phyloP scores from a whole-genome alignment of 108 stramenopile genomes.

The Ochromonas danica region DNA sequence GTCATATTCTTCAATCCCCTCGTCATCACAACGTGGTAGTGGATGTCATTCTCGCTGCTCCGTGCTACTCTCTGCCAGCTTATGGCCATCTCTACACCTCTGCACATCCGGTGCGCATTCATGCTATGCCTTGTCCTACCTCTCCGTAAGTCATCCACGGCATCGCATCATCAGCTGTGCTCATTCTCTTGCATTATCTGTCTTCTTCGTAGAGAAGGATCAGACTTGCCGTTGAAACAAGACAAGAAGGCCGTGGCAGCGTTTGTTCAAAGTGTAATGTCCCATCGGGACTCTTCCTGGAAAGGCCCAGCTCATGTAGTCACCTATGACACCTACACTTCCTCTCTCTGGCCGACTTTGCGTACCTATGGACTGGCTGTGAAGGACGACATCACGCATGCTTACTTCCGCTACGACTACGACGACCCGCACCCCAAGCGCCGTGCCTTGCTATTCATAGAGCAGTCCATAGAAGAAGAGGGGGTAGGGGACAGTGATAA shows the following conservation, averaged over 20 bases:
- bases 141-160: not conserved
- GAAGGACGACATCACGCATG: not conserved
- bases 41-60: not conserved
- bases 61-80: not conserved
- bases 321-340: not conserved
- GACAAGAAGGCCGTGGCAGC: not conserved
- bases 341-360: not conserved
- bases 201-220: not conserved
- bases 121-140: not conserved
- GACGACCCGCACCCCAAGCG: not conserved
- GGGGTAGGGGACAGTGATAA: too few relatives aligned
- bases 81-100: not conserved
- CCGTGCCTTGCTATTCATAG: not conserved
- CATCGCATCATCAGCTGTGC: not conserved
- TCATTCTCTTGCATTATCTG: not conserved
- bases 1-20: not conserved
- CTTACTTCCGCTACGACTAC: slow-evolving; percentile 4
- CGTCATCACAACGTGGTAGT: not conserved
- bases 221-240: not conserved
- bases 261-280: not conserved
- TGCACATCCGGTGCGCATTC: not conserved
- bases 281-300: not conserved
- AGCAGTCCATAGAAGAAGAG: too few relatives aligned
- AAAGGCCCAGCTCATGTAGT: not conserved
- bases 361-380: not conserved